phyloP scores from a whole-genome alignment of 805 yeast genomes.

The Cyberlindnera lachancei region DNA sequence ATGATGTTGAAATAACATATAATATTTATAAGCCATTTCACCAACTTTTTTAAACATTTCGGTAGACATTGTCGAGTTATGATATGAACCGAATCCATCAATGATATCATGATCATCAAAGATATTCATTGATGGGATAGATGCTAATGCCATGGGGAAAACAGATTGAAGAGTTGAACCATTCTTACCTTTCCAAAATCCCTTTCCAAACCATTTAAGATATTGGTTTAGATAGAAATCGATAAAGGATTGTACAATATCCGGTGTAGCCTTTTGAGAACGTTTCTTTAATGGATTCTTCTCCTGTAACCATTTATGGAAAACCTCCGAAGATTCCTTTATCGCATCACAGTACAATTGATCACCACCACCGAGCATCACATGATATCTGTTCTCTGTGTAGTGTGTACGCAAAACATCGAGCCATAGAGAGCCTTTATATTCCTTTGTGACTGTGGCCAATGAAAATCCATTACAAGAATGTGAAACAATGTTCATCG shows the following conservation, averaged over 20 bases:
- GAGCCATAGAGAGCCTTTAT: constrained; percentile 75
- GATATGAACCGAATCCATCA: constrained; percentile 92
- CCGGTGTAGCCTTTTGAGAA: constrained; percentile 36
- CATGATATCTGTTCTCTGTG: constrained; percentile 61
- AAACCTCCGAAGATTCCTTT: constrained; percentile 44
- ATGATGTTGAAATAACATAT: constrained; percentile 89
- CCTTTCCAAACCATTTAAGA: constrained; percentile 83
- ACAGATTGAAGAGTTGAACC: constrained; percentile 62
- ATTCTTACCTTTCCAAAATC: constrained; percentile 65
- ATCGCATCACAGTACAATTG: constrained; percentile 87
- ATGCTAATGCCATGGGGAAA: constrained; percentile 70
- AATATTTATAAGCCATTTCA: constrained; percentile 71
- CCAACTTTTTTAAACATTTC: constrained; percentile 71
- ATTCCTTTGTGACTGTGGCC: constrained; percentile 55
- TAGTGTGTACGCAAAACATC: constrained; percentile 72
- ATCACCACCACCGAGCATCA: constrained; percentile 97
- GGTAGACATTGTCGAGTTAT: constrained; percentile 63
- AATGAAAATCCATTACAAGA: constrained; percentile 91
- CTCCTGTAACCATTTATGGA: constrained; percentile 57
- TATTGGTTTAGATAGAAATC: constrained; percentile 68
- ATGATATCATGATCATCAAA: constrained; percentile 96
- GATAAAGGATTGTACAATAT: constrained; percentile 48
- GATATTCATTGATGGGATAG: constrained; percentile 79
- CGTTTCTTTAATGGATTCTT: constrained; percentile 40
- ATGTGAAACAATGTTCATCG: constrained; percentile 77